A percentile compares a stretch with the other conserved stretches of the same genome.
phyloP scores from a whole-genome alignment of 2,329 filamentous ascomycete genomes.

The Lanzia echinophila region DNA sequence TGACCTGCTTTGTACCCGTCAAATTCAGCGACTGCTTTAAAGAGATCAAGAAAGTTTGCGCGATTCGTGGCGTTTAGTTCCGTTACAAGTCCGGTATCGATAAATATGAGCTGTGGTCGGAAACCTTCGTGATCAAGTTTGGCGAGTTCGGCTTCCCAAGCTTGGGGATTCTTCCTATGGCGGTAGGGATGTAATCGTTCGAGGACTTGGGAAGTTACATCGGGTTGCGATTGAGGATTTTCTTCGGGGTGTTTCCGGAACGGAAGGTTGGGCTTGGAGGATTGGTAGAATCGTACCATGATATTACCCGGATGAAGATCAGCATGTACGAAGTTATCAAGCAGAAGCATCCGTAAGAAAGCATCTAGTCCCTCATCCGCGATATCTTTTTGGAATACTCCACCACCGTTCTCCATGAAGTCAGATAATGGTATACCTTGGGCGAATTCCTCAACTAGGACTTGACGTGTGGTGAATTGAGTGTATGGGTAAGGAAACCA shows the following conservation, averaged over 20 bases:
- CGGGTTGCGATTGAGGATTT: constrained; percentile 46
- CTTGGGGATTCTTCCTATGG: constrained; percentile 51
- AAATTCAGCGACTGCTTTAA: constrained; percentile 92
- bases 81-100: constrained; percentile 92
- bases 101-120: constrained; percentile 91
- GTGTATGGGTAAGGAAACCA: constrained; percentile 95
- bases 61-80: constrained; percentile 84
- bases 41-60: constrained; percentile 87
- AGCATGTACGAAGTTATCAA: constrained; percentile 97
- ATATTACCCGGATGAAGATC: constrained; percentile 97
- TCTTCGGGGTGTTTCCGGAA: constrained; percentile 34
- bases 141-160: constrained; percentile 68
- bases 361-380: constrained; percentile 92
- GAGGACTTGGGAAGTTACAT: constrained; percentile 84
- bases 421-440: constrained; percentile 86
- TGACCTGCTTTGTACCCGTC: constrained; percentile 93
- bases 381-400: constrained; percentile 88
- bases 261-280: constrained; percentile 62
- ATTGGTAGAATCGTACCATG: constrained; percentile 97
- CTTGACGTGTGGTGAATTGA: constrained; percentile 85
- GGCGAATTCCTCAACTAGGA: constrained; percentile 92
- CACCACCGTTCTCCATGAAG: constrained; percentile 86
- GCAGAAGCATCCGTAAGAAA: constrained; percentile 90
- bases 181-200: constrained; percentile 69
- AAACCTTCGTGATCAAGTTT: constrained; percentile 83